Conservation (phyloP, 768 basidiomycete species). For the Kwoniella europaea region DNA sequence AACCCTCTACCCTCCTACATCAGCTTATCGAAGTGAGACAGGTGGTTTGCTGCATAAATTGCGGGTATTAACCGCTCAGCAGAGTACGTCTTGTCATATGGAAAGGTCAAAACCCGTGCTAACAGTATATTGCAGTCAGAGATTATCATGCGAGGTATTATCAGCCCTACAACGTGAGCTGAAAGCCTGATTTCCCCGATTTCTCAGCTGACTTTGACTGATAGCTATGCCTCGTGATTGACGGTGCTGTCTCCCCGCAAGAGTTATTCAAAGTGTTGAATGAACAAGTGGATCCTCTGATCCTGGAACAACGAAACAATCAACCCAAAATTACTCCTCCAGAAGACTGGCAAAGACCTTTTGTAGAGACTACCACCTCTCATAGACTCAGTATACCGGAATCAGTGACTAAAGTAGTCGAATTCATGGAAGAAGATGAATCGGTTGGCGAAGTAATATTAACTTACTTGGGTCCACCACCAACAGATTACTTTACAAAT, state of each 20-base stretch:
- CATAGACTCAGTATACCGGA: slow-evolving; percentile 52
- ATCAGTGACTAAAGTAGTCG: slow-evolving; percentile 70
- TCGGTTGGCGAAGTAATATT: slow-evolving; percentile 79
- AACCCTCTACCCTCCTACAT: slow-evolving; percentile 76
- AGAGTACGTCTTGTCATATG: slow-evolving; percentile 65
- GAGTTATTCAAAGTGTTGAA: slow-evolving; percentile 83
- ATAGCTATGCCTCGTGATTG: slow-evolving; percentile 72
- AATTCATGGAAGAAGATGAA: slow-evolving; percentile 97
- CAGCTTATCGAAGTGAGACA: slow-evolving; percentile 93
- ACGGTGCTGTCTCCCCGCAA: slow-evolving; percentile 78
- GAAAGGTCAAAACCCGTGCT: no score
- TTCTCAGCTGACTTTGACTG: slow-evolving; percentile 1
- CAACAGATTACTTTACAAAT: slow-evolving; percentile 37
- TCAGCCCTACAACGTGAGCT: slow-evolving; percentile 77
- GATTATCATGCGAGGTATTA: slow-evolving; percentile 88
- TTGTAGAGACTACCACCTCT: slow-evolving; percentile 82
- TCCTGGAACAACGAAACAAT: slow-evolving; percentile 71
- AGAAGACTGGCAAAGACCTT: slow-evolving; percentile 87
- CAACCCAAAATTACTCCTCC: slow-evolving; percentile 61
- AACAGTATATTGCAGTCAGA: slow-evolving; percentile 66
- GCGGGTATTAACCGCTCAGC: slow-evolving; percentile 79
- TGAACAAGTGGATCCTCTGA: slow-evolving; percentile 77
- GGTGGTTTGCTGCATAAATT: slow-evolving; percentile 94
- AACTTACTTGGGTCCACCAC: slow-evolving; percentile 72
- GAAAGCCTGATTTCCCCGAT: no score